A percentile compares a stretch with the other conserved stretches of the same genome.
These are phyloP conservation scores for Nannizzia gypsea DNA, from an alignment of 2,329 filamentous ascomycete genomes.

Conservation along the genomic window DNA sequence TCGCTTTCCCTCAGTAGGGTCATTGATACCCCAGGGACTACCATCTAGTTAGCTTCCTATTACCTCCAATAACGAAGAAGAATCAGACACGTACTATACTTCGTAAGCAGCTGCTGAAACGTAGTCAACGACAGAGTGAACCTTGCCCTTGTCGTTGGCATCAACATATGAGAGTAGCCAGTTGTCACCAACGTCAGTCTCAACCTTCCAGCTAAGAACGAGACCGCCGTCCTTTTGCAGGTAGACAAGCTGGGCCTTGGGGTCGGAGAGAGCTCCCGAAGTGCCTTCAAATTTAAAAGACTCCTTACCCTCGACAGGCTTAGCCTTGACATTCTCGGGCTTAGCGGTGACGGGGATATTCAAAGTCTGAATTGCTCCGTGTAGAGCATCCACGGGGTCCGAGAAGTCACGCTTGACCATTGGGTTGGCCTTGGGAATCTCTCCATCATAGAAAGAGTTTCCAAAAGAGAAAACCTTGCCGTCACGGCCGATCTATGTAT, in stretches of 20 bases:
- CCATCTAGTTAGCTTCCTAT: neutral
- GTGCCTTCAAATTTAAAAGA: slow-evolving; percentile 10
- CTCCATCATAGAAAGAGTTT: slow-evolving; percentile 11
- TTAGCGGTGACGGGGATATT: slow-evolving; percentile 8
- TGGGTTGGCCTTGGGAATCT: slow-evolving; percentile 9
- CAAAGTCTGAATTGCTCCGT: slow-evolving; percentile 4
- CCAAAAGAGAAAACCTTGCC: slow-evolving; percentile 12
- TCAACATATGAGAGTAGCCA: slow-evolving; percentile 13
- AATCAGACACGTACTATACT: slow-evolving; percentile 9
- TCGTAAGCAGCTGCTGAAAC: slow-evolving; percentile 9
- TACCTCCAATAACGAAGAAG: neutral
- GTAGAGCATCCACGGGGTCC: slow-evolving; percentile 10
- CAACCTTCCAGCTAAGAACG: slow-evolving; percentile 11
- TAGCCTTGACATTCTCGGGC: slow-evolving; percentile 3
- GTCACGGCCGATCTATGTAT: slow-evolving; percentile 9
- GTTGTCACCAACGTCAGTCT: slow-evolving; percentile 13
- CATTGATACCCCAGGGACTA: slow-evolving; percentile 12
- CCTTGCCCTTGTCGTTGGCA: slow-evolving; percentile 9
- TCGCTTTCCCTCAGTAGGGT: slow-evolving; percentile 11
- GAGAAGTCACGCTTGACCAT: slow-evolving; percentile 7
- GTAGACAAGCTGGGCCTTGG: slow-evolving; percentile 11
- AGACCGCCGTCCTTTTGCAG: slow-evolving; percentile 10
- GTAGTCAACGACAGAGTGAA: slow-evolving; percentile 11
- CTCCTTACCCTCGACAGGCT: slow-evolving; percentile 6
- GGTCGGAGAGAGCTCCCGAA: slow-evolving; percentile 10